Evolutionary conservation across 2,329 filamentous ascomycete species (phyloP).

Genomic region (Cladophialophora carrionii): DNA sequence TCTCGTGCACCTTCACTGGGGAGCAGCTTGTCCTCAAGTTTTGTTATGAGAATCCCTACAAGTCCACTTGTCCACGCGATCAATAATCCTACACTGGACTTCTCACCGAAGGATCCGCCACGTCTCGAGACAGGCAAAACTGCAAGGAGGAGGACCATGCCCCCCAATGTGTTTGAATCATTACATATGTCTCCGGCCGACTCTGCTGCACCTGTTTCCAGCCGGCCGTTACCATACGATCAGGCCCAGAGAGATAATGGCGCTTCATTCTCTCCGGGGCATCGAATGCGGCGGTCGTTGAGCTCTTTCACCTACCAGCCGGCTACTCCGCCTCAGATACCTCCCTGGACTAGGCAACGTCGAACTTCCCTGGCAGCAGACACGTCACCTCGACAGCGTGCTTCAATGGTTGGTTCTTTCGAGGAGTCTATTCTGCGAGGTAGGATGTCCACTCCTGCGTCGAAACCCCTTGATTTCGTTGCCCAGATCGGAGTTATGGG

Average conservation of each 20-base stretch:
- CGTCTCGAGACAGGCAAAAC: constrained; percentile 24
- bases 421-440: constrained; percentile 95
- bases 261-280: constrained; percentile 48
- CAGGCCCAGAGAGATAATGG: constrained; percentile 56
- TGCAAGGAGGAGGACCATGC: constrained; percentile 72
- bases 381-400: constrained; percentile 76
- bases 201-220: constrained; percentile 44
- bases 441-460: constrained; percentile 94
- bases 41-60: constrained; percentile 83
- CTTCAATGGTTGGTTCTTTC: constrained; percentile 96
- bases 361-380: constrained; percentile 76
- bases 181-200: constrained; percentile 50
- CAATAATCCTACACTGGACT: constrained; percentile 76
- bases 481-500: constrained; percentile 95
- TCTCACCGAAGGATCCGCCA: constrained; percentile 57
- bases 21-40: constrained; percentile 75
- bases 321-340: constrained; percentile 55
- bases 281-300: constrained; percentile 76
- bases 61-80: constrained; percentile 89
- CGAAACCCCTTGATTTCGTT: constrained; percentile 86
- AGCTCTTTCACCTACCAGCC: constrained; percentile 60
- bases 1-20: constrained; percentile 64
- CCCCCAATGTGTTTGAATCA: constrained; percentile 61
- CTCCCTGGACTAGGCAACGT: constrained; percentile 56
- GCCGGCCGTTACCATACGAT: constrained; percentile 43